Evolutionary conservation across 306 rosid genomes (phyloP).

Genomic region (Cicer cuneatum): DNA sequence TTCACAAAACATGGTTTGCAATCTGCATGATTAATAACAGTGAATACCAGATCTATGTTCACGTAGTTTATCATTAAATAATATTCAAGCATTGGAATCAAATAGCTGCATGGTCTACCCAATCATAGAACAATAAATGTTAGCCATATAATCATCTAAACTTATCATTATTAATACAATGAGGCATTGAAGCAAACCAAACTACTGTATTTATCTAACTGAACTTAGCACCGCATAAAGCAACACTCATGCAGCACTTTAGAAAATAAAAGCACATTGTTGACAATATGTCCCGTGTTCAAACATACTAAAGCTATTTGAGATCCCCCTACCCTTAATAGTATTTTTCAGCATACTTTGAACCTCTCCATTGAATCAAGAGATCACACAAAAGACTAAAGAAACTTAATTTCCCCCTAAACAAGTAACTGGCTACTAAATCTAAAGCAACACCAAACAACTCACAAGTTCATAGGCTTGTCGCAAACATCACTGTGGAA

Average conservation of each 20-base stretch:
- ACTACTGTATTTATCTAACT: slow-evolving; percentile 30
- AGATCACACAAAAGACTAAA: slow-evolving; percentile 22
- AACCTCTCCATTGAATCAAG: slow-evolving; percentile 30
- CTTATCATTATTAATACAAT: slow-evolving; percentile 24
- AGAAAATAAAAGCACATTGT: slow-evolving; percentile 36
- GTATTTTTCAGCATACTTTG: slow-evolving; percentile 28
- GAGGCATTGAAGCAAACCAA: slow-evolving; percentile 20
- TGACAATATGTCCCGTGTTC: slow-evolving; percentile 4
- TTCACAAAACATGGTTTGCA: slow-evolving; percentile 29
- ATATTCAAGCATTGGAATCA: slow-evolving; percentile 26
- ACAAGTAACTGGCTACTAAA: slow-evolving; percentile 34
- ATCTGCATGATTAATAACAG: slow-evolving; percentile 24
- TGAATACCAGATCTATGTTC: slow-evolving; percentile 11
- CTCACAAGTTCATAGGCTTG: slow-evolving; percentile 82
- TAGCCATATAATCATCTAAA: slow-evolving; percentile 7
- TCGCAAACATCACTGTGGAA: slow-evolving; percentile 79
- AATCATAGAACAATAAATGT: slow-evolving; percentile 2
- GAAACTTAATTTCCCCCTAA: not conserved
- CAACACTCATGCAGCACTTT: slow-evolving; percentile 30
- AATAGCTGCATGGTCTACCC: slow-evolving; percentile 18
- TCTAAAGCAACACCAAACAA: slow-evolving; percentile 44
- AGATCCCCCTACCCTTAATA: slow-evolving; percentile 24
- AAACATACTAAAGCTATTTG: slow-evolving; percentile 10
- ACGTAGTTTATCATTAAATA: not conserved
- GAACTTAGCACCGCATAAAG: slow-evolving; percentile 21